A percentile compares a stretch with the other conserved stretches of the same genome.
Evolutionary conservation across 495 filamentous ascomycete genomes (phyloP).

Genomic region (Chaetomium cochliodes): DNA sequence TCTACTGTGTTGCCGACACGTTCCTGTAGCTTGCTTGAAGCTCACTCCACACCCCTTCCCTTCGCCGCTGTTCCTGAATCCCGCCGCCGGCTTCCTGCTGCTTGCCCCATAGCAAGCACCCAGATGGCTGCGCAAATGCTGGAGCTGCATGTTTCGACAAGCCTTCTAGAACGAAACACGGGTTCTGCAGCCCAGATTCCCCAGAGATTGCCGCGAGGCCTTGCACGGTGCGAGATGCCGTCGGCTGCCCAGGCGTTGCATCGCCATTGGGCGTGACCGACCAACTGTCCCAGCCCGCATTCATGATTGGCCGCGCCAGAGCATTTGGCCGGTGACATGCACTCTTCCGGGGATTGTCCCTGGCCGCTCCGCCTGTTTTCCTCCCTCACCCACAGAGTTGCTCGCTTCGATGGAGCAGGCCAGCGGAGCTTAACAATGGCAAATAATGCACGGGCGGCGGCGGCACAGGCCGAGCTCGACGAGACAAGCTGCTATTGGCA

Average conservation of each 20-base stretch:
- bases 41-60: not conserved
- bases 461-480: conserved; percentile 19
- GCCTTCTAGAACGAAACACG: conserved; percentile 38
- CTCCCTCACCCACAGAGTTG: not conserved
- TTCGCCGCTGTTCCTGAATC: not conserved
- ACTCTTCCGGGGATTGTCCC: conserved; percentile 27
- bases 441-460: not conserved
- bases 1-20: conserved; percentile 11
- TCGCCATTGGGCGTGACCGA: conserved; percentile 24
- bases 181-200: conserved; percentile 21
- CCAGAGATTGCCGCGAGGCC: conserved; percentile 19
- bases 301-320: conserved; percentile 30
- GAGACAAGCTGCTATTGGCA: conserved; percentile 26
- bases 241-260: conserved; percentile 17
- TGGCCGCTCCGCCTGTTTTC: conserved; percentile 23
- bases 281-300: conserved; percentile 23
- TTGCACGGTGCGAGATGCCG: conserved; percentile 27
- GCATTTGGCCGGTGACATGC: conserved; percentile 25
- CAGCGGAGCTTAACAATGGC: conserved; percentile 12
- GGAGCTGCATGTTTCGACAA: conserved; percentile 29
- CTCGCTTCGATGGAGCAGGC: not conserved
- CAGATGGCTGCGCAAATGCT: conserved; percentile 20
- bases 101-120: conserved; percentile 23
- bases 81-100: conserved; percentile 19
- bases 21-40: conserved; percentile 12